These are phyloP conservation scores for Xylaria intraflava DNA, from an alignment of 495 filamentous ascomycete species.

Conservation along the genomic window DNA sequence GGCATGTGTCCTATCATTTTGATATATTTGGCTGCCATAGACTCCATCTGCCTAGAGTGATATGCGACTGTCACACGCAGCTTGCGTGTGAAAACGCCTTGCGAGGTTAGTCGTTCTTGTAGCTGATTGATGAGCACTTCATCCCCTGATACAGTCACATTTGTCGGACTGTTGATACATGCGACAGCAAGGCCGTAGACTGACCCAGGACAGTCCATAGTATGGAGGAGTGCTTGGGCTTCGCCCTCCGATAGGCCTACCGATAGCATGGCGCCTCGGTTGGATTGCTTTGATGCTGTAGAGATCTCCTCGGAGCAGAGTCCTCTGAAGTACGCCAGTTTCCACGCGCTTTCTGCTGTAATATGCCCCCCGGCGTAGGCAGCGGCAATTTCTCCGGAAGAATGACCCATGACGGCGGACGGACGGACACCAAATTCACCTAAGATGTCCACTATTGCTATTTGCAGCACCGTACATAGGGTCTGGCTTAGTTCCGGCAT, in stretches of 20 bases:
- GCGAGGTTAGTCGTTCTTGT: constrained; percentile 17
- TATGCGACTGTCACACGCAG: constrained; percentile 34
- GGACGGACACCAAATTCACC: constrained; percentile 41
- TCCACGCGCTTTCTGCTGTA: constrained; percentile 35
- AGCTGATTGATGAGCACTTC: constrained; percentile 25
- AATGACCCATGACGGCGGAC: constrained; percentile 49
- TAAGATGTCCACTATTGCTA: constrained; percentile 48
- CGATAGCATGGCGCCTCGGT: constrained; percentile 39
- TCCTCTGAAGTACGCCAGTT: constrained; percentile 35
- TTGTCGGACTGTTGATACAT: constrained; percentile 42
- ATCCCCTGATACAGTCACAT: constrained; percentile 36
- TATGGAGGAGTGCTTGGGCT: neutral
- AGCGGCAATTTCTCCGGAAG: constrained; percentile 53
- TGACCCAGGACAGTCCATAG: neutral
- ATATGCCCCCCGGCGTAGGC: constrained; percentile 34
- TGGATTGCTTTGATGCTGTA: neutral
- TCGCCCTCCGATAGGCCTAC: constrained; percentile 27
- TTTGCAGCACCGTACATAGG: constrained; percentile 40
- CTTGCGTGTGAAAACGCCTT: constrained; percentile 34
- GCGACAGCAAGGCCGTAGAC: too few species aligned
- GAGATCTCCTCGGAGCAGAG: constrained; percentile 7
- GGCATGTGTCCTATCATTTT: constrained; percentile 9
- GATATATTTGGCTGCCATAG: constrained; percentile 29
- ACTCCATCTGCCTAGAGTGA: constrained; percentile 33
- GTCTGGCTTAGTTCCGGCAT: constrained; percentile 33